These are phyloP conservation scores for Epichloe glyceriae DNA, from an alignment of 2,329 filamentous ascomycete genomes.

Conservation along the genomic window DNA sequence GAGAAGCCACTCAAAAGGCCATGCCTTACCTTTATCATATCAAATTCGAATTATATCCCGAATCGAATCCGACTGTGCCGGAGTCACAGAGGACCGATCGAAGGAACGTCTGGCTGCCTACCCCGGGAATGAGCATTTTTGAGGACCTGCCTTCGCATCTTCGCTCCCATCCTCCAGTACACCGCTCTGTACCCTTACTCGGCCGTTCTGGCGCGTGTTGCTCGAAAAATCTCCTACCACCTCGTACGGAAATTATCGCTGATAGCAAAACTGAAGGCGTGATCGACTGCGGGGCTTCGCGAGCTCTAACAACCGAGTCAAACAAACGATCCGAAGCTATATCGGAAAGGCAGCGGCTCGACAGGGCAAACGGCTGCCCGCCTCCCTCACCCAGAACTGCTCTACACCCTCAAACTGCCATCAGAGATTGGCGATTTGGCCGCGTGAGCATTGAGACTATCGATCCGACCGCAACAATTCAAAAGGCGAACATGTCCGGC, in stretches of 20 bases:
- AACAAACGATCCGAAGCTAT: constrained; percentile 25
- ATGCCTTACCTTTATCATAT: constrained; percentile 56
- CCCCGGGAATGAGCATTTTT: constrained; percentile 37
- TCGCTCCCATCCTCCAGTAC: constrained; percentile 11
- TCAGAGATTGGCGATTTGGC: constrained; percentile 69
- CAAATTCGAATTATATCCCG: constrained; percentile 51
- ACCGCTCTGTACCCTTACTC: constrained; percentile 11
- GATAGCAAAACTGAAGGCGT: constrained; percentile 16
- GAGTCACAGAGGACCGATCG: constrained; percentile 4
- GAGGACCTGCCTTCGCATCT: constrained; percentile 40
- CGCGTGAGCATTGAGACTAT: constrained; percentile 69
- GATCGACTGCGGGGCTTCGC: constrained; percentile 37
- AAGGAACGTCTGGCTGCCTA: constrained; percentile 36
- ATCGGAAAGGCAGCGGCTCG: constrained; percentile 27
- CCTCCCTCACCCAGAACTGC: constrained; percentile 30
- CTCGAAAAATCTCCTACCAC: not conserved
- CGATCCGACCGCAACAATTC: constrained; percentile 39
- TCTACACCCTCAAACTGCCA: constrained; percentile 35
- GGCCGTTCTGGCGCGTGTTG: not conserved
- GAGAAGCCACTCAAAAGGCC: constrained; percentile 1
- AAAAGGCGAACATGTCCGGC: constrained; percentile 18
- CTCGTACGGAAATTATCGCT: not conserved
- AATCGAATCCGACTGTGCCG: constrained; percentile 21
- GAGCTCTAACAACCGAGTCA: constrained; percentile 18
- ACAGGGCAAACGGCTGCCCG: constrained; percentile 27